A percentile compares a stretch with the other conserved stretches of the same genome.
These are phyloP conservation scores for Diaporthe vaccinii DNA, from an alignment of 2,329 filamentous ascomycete species.

Conservation along the genomic window DNA sequence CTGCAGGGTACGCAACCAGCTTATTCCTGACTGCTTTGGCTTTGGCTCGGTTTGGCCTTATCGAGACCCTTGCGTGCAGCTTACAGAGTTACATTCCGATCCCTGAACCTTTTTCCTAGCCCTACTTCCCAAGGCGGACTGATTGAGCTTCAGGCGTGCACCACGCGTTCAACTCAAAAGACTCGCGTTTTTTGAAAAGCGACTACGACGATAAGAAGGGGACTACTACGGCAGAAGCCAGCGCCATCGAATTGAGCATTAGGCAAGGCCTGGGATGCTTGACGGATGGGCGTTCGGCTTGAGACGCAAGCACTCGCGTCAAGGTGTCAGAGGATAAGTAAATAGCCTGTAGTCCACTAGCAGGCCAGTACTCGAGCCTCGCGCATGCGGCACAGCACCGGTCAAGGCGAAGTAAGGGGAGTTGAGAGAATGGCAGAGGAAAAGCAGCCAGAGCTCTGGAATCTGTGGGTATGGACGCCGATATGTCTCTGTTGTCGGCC, in stretches of 20 bases:
- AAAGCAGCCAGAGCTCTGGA: slow-evolving; percentile 1
- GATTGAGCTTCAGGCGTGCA: slow-evolving; percentile 7
- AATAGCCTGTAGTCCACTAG: slow-evolving; percentile 1
- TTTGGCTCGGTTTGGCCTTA: slow-evolving; percentile 25
- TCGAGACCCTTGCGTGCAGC: slow-evolving; percentile 31
- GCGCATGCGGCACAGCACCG: neutral
- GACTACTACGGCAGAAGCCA: neutral
- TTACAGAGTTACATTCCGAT: slow-evolving; percentile 26
- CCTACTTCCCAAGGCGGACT: slow-evolving; percentile 17
- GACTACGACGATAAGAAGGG: neutral
- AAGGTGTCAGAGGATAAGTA: neutral
- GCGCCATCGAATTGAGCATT: neutral
- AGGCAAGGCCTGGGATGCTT: neutral
- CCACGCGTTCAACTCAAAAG: neutral
- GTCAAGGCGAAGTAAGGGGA: slow-evolving; percentile 6
- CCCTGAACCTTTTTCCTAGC: slow-evolving; percentile 26
- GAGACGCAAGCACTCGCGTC: neutral
- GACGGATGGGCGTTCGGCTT: neutral
- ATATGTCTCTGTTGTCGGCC: slow-evolving; percentile 3
- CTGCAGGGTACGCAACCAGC: slow-evolving; percentile 29
- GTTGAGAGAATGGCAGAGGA: neutral
- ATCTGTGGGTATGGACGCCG: slow-evolving; percentile 4
- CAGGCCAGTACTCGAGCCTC: neutral
- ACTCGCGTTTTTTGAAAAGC: neutral
- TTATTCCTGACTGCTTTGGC: slow-evolving; percentile 23